These are phyloP conservation scores for Debaryomyces castellii DNA, from an alignment of 805 yeast genomes.

Conservation along the genomic window DNA sequence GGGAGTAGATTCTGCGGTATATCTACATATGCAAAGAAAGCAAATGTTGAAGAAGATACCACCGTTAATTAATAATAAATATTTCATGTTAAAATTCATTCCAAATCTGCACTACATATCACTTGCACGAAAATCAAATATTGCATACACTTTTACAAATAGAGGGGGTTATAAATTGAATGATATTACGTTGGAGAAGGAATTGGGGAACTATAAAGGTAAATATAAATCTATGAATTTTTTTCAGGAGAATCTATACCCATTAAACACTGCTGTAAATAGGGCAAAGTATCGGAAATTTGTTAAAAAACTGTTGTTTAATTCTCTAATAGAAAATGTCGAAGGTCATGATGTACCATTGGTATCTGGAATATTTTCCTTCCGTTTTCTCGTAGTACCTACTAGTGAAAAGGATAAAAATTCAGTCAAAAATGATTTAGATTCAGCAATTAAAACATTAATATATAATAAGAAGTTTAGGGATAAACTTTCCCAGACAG, in stretches of 20 bases:
- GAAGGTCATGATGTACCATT: constrained; percentile 1
- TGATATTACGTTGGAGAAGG: constrained; percentile 18
- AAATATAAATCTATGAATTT: constrained; percentile 17
- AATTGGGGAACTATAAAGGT: constrained; percentile 27
- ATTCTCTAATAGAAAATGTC: constrained; percentile 10
- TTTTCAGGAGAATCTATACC: constrained; percentile 24
- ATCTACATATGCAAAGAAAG: constrained; percentile 10
- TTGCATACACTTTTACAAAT: constrained; percentile 35
- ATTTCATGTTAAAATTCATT: constrained; percentile 26
- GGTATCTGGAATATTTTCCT: constrained; percentile 26
- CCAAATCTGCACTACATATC: constrained; percentile 29
- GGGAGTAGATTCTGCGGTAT: constrained; percentile 30
- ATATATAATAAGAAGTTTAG: constrained; percentile 3
- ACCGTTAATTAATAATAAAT: constrained; percentile 15
- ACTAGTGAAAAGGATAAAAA: constrained; percentile 14
- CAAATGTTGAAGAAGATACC: constrained; percentile 13
- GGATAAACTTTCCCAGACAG: not conserved
- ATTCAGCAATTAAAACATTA: constrained; percentile 9
- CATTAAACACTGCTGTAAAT: constrained; percentile 33
- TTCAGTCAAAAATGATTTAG: constrained; percentile 8
- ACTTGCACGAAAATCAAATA: constrained; percentile 34
- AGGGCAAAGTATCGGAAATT: constrained; percentile 25
- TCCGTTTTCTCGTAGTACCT: constrained; percentile 19
- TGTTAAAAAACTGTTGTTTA: constrained; percentile 15
- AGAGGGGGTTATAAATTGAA: constrained; percentile 27